Percentiles rank a stretch among this genome's conserved stretches.
phyloP scores from a whole-genome alignment of 495 filamentous ascomycete genomes.

The Aspergillus hancockii region DNA sequence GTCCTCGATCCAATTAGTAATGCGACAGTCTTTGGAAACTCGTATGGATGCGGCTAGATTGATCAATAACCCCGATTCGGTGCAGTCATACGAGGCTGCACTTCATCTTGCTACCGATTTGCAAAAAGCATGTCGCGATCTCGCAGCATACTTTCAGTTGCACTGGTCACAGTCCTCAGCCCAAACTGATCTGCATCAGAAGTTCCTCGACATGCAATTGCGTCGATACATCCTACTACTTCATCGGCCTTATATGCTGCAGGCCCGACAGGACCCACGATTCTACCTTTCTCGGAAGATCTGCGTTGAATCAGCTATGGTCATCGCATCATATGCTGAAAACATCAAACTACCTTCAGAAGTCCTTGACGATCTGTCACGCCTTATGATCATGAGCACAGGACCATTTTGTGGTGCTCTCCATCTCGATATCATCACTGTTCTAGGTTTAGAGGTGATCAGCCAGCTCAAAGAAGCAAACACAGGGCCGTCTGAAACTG shows the following conservation, averaged over 20 bases:
- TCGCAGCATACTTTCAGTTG: not conserved
- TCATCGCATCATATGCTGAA: constrained; percentile 39
- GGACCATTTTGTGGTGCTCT: constrained; percentile 46
- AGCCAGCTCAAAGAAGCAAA: constrained; percentile 35
- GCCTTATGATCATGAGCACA: constrained; percentile 31
- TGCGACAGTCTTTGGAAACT: not conserved
- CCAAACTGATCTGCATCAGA: constrained; percentile 30
- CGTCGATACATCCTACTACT: constrained; percentile 48
- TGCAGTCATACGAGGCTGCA: not conserved
- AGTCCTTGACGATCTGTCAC: constrained; percentile 32
- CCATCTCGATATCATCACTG: constrained; percentile 27
- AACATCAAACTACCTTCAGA: constrained; percentile 13
- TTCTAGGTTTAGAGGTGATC: constrained; percentile 42
- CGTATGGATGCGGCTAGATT: not conserved
- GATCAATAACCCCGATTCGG: not conserved
- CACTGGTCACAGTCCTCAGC: not conserved
- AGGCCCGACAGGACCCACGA: constrained; percentile 41
- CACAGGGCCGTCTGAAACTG: not conserved
- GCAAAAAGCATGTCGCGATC: constrained; percentile 3
- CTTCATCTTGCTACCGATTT: not conserved
- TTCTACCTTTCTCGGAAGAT: constrained; percentile 53
- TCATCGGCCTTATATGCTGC: constrained; percentile 45
- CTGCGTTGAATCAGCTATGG: constrained; percentile 43
- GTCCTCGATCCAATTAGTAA: not conserved
- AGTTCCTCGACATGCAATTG: constrained; percentile 35